Evolutionary conservation across 495 filamentous ascomycete species (phyloP).

Genomic region (Aspergillus nidulans): DNA sequence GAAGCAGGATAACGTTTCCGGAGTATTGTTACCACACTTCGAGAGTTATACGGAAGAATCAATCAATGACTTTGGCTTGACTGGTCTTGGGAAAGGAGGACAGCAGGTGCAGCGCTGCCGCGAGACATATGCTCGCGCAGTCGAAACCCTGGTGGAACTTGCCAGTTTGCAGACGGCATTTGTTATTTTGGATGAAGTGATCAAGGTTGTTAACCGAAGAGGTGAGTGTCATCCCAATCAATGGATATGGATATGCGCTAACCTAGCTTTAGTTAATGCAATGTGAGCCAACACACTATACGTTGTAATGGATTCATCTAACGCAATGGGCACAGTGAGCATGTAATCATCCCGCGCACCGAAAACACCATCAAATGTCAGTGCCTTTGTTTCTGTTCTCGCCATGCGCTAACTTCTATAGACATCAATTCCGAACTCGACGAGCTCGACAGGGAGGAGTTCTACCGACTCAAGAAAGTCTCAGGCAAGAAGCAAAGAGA

Average conservation of each 20-base stretch:
- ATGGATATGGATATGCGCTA: constrained; percentile 9
- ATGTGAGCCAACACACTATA: constrained; percentile 57
- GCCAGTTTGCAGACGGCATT: constrained; percentile 98
- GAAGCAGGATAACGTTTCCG: constrained; percentile 97
- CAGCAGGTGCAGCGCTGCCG: constrained; percentile 94
- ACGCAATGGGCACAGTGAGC: constrained; percentile 50
- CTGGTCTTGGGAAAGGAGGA: constrained; percentile 92
- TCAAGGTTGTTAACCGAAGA: constrained; percentile 98
- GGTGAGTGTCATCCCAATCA: constrained; percentile 43
- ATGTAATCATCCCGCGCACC: constrained; percentile 96
- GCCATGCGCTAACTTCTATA: constrained; percentile 26
- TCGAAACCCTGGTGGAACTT: constrained; percentile 94
- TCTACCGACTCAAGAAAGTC: constrained; percentile 97
- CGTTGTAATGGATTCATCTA: not conserved
- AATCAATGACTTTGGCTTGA: constrained; percentile 95
- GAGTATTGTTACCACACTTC: constrained; percentile 88
- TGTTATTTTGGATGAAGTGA: constrained; percentile 96
- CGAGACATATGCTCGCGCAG: constrained; percentile 95
- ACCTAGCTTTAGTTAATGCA: constrained; percentile 70
- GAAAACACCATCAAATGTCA: constrained; percentile 97
- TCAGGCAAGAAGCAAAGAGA: constrained; percentile 93
- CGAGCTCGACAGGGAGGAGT: constrained; percentile 96
- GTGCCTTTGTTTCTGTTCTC: constrained; percentile 17
- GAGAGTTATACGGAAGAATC: constrained; percentile 77
- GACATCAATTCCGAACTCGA: constrained; percentile 99